These are phyloP conservation scores for Diaporthe ilicicola DNA, from an alignment of 2,329 filamentous ascomycete genomes.

Conservation along the genomic window DNA sequence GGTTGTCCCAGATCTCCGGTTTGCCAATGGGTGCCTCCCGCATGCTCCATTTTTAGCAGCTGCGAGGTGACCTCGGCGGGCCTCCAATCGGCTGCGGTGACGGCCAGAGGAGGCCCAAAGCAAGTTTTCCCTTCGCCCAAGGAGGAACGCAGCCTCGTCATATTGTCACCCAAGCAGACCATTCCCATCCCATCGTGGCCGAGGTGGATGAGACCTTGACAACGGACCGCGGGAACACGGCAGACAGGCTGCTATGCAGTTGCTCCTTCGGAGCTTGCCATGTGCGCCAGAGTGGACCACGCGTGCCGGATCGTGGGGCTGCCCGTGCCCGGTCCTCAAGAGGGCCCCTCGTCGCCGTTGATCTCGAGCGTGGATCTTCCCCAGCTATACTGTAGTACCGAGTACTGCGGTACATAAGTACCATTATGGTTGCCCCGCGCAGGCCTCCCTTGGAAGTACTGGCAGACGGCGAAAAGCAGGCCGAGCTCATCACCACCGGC, in stretches of 20 bases:
- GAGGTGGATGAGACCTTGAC: not conserved
- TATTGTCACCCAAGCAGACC: conserved; percentile 4
- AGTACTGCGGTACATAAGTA: conserved; percentile 8
- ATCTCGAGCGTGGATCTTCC: conserved; percentile 19
- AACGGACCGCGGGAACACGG: not conserved
- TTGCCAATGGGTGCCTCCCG: conserved; percentile 17
- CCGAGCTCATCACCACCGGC: conserved; percentile 5
- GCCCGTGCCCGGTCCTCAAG: not conserved
- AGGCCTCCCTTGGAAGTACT: not conserved
- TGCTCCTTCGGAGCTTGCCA: conserved; percentile 9
- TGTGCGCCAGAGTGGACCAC: conserved; percentile 8
- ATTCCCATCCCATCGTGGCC: conserved; percentile 5
- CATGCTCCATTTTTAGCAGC: conserved; percentile 29
- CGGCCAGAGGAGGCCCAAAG: conserved; percentile 15
- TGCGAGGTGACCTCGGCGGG: conserved; percentile 6
- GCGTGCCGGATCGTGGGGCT: conserved; percentile 21
- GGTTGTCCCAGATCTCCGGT: conserved; percentile 26
- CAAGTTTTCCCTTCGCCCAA: conserved; percentile 23
- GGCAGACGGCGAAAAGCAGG: not conserved
- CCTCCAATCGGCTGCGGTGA: conserved; percentile 28
- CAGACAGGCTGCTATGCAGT: conserved; percentile 1
- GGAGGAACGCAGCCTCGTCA: conserved; percentile 17
- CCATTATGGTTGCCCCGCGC: conserved; percentile 15
- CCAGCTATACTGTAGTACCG: not conserved
- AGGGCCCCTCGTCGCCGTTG: not conserved